Evolutionary conservation across 169 alveolate genomes (phyloP).

Genomic region (Plasmodium relictum): DNA sequence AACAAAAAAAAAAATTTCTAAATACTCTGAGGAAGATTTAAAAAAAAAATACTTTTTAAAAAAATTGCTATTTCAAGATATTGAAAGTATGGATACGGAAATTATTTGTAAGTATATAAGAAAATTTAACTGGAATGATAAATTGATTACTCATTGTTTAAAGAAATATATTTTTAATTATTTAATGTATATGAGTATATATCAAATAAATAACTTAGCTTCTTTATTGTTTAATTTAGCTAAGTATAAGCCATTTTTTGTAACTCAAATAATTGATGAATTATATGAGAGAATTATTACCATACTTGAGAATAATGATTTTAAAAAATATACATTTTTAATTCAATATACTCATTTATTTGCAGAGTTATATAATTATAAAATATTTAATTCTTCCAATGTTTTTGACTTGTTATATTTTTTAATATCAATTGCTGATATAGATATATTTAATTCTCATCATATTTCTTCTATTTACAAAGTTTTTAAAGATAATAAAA

Average conservation of each 20-base stretch:
- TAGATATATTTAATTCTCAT: constrained; percentile 25
- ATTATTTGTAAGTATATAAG: constrained; percentile 35
- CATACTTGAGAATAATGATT: constrained; percentile 36
- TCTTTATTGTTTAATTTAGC: constrained; percentile 48
- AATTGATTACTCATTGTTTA: constrained; percentile 3
- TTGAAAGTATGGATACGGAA: constrained; percentile 1
- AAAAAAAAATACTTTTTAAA: constrained; percentile 57
- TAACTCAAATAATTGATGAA: constrained; percentile 65
- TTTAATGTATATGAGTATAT: constrained; percentile 50
- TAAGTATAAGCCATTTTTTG: constrained; percentile 48
- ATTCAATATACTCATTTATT: constrained; percentile 55
- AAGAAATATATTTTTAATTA: constrained; percentile 58
- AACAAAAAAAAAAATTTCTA: constrained; percentile 20
- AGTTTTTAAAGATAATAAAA: constrained; percentile 18
- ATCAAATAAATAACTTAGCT: constrained; percentile 50
- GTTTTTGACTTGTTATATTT: constrained; percentile 55
- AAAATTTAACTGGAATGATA: constrained; percentile 59
- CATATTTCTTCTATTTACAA: constrained; percentile 21
- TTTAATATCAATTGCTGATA: constrained; percentile 38
- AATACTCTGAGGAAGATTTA: constrained; percentile 16
- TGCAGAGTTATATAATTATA: constrained; percentile 39
- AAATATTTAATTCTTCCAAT: constrained; percentile 30
- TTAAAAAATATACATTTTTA: constrained; percentile 7
- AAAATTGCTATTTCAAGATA: constrained; percentile 41
- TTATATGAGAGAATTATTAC: constrained; percentile 50